Base-by-base conservation (phyloP, 352 stramenopile species). In the Globisporangium spinosum region DNA sequence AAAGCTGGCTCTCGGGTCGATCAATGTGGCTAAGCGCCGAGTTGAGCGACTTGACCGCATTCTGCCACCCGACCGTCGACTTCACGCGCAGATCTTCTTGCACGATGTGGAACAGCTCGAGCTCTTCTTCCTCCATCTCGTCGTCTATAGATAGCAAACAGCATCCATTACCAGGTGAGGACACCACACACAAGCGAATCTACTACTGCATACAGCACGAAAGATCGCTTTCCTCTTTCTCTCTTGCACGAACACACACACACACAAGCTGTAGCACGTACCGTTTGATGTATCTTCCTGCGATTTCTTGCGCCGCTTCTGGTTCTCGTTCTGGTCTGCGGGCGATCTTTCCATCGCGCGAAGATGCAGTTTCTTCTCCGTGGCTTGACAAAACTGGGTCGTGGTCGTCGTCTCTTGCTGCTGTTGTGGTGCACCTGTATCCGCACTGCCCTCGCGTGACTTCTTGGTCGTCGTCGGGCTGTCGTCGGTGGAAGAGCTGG, bases 21-120 rank as follows among this genome's bases (percentile, higher is more conserved):
- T 95, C 82, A 20, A 93, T 68, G 73, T 95, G 83, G 40, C 73
- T 70, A 9, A 89, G 78, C 54, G 89, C 89, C 32, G 83, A 74
- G 35, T 88, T 92, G 27, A 96, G 84, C 65, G 87, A 89, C 64
- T 93, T 93, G 70, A 95, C 85, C 12, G 89, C 87, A 54, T 95
- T 96, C 69, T 96, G 87, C 89, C 89, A 96, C 51, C 88, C 89
- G 56, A 96, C 89, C 2, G 89, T 96, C n/a, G 89, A 93, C 64
- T 96, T 94, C 53, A 85, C 70, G n/a, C 86, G 85, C 72, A 96
- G 67, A 69, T 96, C 89, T 65, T 96, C 85, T 66, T 84, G 79
- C 66, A 96, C 89, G 54, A 94, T 70, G 23, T 93, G 84, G 67
- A 90, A 95, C 32, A 96, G 76, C 72, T 92, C 82, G 35, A 92